Percentiles rank a stretch among this genome's conserved stretches.
Evolutionary conservation across 2,329 filamentous ascomycete species (phyloP).

Genomic region (Trichophyton rubrum): DNA sequence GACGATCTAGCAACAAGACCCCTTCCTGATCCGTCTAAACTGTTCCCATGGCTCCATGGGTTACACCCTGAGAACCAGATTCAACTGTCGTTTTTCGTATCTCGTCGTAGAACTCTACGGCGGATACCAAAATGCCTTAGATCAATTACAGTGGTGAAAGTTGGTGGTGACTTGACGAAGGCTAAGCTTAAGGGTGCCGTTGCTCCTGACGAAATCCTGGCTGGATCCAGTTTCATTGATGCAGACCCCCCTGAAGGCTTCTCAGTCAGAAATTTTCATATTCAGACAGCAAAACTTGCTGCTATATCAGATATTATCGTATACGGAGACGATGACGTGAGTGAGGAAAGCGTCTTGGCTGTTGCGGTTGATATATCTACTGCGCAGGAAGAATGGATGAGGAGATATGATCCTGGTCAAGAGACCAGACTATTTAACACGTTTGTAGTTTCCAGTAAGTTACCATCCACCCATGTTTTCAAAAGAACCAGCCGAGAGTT

Average conservation of each 20-base stretch:
- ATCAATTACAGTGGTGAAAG: conserved; percentile 75
- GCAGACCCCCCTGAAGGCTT: conserved; percentile 82
- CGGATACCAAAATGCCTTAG: conserved; percentile 65
- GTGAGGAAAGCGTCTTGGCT: conserved; percentile 53
- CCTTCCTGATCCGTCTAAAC: conserved; percentile 67
- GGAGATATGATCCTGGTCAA: conserved; percentile 47
- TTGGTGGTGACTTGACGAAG: conserved; percentile 61
- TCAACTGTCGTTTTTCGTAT: conserved; percentile 79
- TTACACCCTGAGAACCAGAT: conserved; percentile 78
- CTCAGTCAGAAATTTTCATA: conserved; percentile 93
- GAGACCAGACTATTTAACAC: conserved; percentile 63
- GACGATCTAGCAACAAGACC: conserved; percentile 66
- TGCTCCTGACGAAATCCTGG: conserved; percentile 65
- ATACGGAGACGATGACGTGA: conserved; percentile 61
- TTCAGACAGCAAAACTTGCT: conserved; percentile 79
- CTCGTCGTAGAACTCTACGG: conserved; percentile 57
- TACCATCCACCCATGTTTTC: not conserved
- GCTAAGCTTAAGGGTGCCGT: conserved; percentile 80
- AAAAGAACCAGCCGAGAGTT: not conserved
- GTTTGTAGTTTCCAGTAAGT: conserved; percentile 55
- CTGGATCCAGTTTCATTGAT: conserved; percentile 57
- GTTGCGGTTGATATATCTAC: conserved; percentile 52
- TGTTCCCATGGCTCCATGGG: conserved; percentile 95
- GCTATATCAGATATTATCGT: conserved; percentile 84
- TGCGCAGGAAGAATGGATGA: conserved; percentile 65